Evolutionary conservation across 2,329 filamentous ascomycete species (phyloP), one percentile per base, ranked within the genome.

Genomic region (Xylaria multiplex): DNA sequence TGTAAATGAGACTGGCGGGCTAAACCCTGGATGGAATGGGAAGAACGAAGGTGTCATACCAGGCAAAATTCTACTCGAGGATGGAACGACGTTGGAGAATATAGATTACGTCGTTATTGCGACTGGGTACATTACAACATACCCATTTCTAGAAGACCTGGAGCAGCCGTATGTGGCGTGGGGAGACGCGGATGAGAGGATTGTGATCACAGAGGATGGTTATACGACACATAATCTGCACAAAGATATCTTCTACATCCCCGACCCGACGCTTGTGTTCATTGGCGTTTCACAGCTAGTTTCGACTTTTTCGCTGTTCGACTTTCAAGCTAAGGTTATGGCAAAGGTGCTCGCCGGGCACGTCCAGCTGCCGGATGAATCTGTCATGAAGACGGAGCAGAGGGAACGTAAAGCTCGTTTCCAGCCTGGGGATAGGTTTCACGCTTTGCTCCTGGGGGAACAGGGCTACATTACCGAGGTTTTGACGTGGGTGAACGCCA

Each of bases 171-270:
- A 77, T 0, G 49, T 78, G 0, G 57, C 77, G 0, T 77, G 81
- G 0, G 75, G 83, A 1, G 72, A 85, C 0, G 88, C 88, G 0
- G 80, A 83, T 43, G 82, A 86, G 0, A 79, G 75, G 0, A 76
- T 87, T 0, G 78, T 93, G 0, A 85, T 92, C 4, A 91, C 86
- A 0, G 76, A 81, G 0, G 87, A 91, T 50, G 90, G 90, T 1
- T 83, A 82, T 13, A 86, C 88, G 74, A 79, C 83, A 3, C 90
- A 92, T 71, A 91, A 92, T 69, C 79, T 92, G 1, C 87, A 91
- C 79, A 87, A 87, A 64, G 90, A 92, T 73, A 88, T 92, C 14
- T 92, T 90, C 73, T 92, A 91, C 76, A 91, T 91, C 49, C 83
- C 84, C 0, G 89, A 92, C 66, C 88, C 89, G 0, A 85, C 86